These are phyloP conservation scores for Tuber calosporum DNA, from an alignment of 495 filamentous ascomycete genomes.

Conservation along the genomic window DNA sequence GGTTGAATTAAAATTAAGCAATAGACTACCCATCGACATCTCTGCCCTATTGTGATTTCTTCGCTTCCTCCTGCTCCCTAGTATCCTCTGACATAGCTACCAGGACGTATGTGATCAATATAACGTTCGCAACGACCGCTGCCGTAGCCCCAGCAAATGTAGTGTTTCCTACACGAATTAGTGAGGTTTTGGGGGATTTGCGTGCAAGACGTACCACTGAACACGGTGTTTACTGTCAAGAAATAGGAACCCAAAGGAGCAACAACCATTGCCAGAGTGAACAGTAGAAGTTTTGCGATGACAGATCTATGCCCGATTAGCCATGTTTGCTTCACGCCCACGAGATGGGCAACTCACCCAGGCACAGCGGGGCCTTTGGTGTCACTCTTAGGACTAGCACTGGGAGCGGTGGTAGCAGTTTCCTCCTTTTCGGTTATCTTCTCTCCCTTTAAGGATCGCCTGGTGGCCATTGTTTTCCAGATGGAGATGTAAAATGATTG, in stretches of 20 bases:
- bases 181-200: slow-evolving; percentile 17
- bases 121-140: slow-evolving; percentile 82
- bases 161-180: slow-evolving; percentile 59
- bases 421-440: slow-evolving; percentile 54
- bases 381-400: slow-evolving; percentile 11
- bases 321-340: neutral
- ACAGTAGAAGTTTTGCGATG: slow-evolving; percentile 79
- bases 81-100: slow-evolving; percentile 87
- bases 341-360: slow-evolving; percentile 49
- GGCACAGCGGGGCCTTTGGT: slow-evolving; percentile 62
- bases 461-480: slow-evolving; percentile 51
- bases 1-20: slow-evolving; percentile 2
- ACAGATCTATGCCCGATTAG: slow-evolving; percentile 56
- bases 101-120: slow-evolving; percentile 82
- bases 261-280: slow-evolving; percentile 84
- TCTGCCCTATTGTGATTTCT: slow-evolving; percentile 43
- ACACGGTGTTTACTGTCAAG: slow-evolving; percentile 64
- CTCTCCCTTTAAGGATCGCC: slow-evolving; percentile 52
- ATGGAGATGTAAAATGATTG: slow-evolving; percentile 3
- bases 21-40: neutral
- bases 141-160: slow-evolving; percentile 79
- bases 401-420: slow-evolving; percentile 6
- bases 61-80: slow-evolving; percentile 56
- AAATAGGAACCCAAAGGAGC: slow-evolving; percentile 83
- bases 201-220: slow-evolving; percentile 57